Conservation (phyloP, 2,329 filamentous ascomycete species). For the Neodidymelliopsis sp. region DNA sequence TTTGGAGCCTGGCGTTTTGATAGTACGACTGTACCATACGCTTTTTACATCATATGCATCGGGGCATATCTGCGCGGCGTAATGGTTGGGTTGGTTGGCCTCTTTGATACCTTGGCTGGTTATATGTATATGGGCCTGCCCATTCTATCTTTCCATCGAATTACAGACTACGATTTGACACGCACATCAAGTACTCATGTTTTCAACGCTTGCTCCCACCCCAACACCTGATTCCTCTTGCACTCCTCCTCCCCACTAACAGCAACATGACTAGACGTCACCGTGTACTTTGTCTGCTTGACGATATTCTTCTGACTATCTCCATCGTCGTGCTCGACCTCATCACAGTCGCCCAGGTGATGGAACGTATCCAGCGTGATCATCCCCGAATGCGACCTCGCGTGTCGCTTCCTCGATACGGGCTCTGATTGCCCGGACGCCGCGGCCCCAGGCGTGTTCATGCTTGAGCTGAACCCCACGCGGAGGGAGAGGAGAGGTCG, state of each 20-base stretch:
- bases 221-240: constrained; percentile 2
- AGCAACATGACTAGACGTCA: constrained; percentile 12
- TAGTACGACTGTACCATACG: background rate
- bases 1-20: constrained; percentile 3
- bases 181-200: no score
- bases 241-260: constrained; percentile 2
- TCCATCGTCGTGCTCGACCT: constrained; percentile 19
- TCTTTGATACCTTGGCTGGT: constrained; percentile 6
- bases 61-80: constrained; percentile 1
- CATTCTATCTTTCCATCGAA: background rate
- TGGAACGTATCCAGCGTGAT: constrained; percentile 28
- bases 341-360: constrained; percentile 21
- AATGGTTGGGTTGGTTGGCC: background rate
- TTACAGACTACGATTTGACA: background rate
- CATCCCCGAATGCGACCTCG: constrained; percentile 10
- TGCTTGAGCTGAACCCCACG: constrained; percentile 21
- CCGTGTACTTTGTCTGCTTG: constrained; percentile 44
- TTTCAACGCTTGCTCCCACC: constrained; percentile 11
- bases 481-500: constrained; percentile 50
- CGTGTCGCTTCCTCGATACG: constrained; percentile 1
- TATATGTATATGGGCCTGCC: no score
- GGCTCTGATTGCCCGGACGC: constrained; percentile 27
- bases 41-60: background rate
- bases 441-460: constrained; percentile 26
- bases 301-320: constrained; percentile 51